These are phyloP conservation scores for Aspergillus aculeatus DNA, from an alignment of 2,329 filamentous ascomycete species.

Conservation along the genomic window DNA sequence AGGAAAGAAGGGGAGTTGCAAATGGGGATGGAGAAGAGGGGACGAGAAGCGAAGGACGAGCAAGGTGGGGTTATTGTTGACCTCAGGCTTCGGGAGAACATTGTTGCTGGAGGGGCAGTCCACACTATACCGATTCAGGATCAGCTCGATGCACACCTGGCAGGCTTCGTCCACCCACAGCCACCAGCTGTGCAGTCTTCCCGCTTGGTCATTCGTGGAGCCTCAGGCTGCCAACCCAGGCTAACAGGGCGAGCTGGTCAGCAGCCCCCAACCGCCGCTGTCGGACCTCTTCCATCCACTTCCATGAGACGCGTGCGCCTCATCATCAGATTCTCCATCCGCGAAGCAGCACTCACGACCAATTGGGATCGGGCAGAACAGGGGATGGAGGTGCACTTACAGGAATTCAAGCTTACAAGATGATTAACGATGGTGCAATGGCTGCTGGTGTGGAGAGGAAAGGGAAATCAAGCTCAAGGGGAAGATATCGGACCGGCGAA, in stretches of 20 bases:
- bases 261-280: not conserved
- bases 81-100: constrained; percentile 43
- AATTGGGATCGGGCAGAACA: not conserved
- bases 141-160: constrained; percentile 12
- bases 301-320: not conserved
- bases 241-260: not conserved
- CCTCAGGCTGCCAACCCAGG: not conserved
- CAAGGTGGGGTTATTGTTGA: constrained; percentile 47
- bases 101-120: constrained; percentile 39
- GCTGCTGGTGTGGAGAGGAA: constrained; percentile 10
- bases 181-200: constrained; percentile 19
- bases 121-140: constrained; percentile 22
- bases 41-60: constrained; percentile 38
- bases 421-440: not conserved
- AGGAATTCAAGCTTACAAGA: not conserved
- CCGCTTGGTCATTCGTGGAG: not conserved
- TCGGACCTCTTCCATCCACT: not conserved
- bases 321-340: not conserved
- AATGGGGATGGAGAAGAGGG: constrained; percentile 36
- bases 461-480: constrained; percentile 3
- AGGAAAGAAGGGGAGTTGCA: constrained; percentile 30
- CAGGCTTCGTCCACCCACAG: constrained; percentile 15
- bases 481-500: constrained; percentile 4
- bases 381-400: constrained; percentile 5
- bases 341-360: not conserved